Conservation (phyloP, 495 filamentous ascomycete genomes). For the Penicillium bovifimosum region DNA sequence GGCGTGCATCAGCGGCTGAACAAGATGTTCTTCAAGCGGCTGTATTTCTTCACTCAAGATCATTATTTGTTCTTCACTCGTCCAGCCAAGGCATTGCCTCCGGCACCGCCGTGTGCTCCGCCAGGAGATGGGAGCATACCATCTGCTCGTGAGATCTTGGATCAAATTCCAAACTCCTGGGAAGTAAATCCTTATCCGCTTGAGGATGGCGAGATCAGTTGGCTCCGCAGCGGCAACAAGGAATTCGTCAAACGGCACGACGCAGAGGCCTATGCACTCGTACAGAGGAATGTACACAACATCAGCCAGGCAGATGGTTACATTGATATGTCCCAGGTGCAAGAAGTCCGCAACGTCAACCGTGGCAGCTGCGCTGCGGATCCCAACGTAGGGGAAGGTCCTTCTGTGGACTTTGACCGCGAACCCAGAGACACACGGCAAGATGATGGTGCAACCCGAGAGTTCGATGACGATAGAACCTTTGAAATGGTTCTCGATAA, state of each 20-base stretch:
- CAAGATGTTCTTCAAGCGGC: conserved; percentile 62
- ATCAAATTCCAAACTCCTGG: conserved; percentile 57
- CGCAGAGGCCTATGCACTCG: conserved; percentile 57
- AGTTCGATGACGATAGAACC: conserved; percentile 53
- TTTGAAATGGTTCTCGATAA: conserved; percentile 64
- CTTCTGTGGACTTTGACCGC: conserved; percentile 46
- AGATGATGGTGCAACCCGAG: conserved; percentile 49
- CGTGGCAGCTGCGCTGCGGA: conserved; percentile 48
- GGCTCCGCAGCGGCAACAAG: conserved; percentile 47
- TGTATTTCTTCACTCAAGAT: conserved; percentile 68
- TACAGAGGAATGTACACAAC: conserved; percentile 55
- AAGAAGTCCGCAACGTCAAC: conserved; percentile 50
- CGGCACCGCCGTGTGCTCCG: conserved; percentile 54
- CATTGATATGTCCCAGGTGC: conserved; percentile 57
- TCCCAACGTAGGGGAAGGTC: conserved; percentile 41
- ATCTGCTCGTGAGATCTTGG: conserved; percentile 49
- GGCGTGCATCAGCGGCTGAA: conserved; percentile 56
- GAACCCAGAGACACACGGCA: conserved; percentile 39
- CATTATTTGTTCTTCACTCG: conserved; percentile 62
- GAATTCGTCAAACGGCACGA: conserved; percentile 46
- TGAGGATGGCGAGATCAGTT: conserved; percentile 49
- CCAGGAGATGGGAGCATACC: conserved; percentile 37
- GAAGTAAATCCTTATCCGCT: conserved; percentile 59
- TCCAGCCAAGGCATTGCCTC: conserved; percentile 60
- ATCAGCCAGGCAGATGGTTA: conserved; percentile 59